phyloP scores from a whole-genome alignment of 2,329 filamentous ascomycete species.

The Aschersonia sp. region DNA sequence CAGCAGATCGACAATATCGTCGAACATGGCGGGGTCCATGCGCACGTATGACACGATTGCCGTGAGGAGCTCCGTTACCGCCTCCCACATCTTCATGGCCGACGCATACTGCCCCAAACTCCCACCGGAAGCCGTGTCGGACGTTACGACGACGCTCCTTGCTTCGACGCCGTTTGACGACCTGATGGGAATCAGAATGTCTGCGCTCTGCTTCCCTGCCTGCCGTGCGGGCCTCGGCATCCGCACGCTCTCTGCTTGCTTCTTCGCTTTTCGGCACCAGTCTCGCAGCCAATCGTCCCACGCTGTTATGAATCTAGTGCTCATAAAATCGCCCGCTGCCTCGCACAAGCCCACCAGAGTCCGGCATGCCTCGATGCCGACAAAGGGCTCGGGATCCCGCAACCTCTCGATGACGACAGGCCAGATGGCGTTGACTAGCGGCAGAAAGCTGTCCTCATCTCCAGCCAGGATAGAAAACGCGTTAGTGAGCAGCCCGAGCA shows the following conservation, averaged over 20 bases:
- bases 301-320: slow-evolving; percentile 56
- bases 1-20: slow-evolving; percentile 53
- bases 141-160: slow-evolving; percentile 5
- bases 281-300: slow-evolving; percentile 44
- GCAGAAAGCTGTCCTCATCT: slow-evolving; percentile 74
- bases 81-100: slow-evolving; percentile 48
- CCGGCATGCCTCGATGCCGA: slow-evolving; percentile 55
- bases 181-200: slow-evolving; percentile 19
- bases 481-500: slow-evolving; percentile 63
- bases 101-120: slow-evolving; percentile 46
- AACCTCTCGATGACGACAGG: slow-evolving; percentile 60
- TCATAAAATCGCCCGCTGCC: slow-evolving; percentile 68
- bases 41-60: slow-evolving; percentile 47
- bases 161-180: slow-evolving; percentile 9
- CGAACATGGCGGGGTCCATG: slow-evolving; percentile 55
- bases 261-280: slow-evolving; percentile 32
- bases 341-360: slow-evolving; percentile 55
- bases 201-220: background rate
- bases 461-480: slow-evolving; percentile 57
- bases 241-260: slow-evolving; percentile 16
- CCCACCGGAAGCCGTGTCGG: slow-evolving; percentile 9
- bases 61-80: slow-evolving; percentile 42
- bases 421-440: slow-evolving; percentile 83
- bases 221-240: slow-evolving; percentile 1
- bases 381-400: slow-evolving; percentile 51